Conservation (phyloP, 768 basidiomycete species). For the Pluteus cervinus region DNA sequence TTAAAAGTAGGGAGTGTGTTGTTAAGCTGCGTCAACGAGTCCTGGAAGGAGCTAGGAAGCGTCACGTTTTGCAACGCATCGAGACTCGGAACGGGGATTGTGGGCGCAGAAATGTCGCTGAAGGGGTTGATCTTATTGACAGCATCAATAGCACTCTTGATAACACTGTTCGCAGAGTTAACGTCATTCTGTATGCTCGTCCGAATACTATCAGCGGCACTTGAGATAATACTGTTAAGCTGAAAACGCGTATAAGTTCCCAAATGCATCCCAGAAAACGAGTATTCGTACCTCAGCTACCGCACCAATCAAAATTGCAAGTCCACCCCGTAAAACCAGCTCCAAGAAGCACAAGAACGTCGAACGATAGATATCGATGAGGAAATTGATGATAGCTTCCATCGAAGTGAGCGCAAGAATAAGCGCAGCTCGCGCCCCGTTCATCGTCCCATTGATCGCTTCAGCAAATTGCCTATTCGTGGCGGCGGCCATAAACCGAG, state of each 20-base stretch:
- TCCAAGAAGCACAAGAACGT: conserved; percentile 93
- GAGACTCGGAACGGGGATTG: conserved; percentile 72
- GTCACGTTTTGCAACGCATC: conserved; percentile 69
- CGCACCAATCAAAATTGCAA: conserved; percentile 75
- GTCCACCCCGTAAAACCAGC: conserved; percentile 74
- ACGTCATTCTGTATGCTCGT: conserved; percentile 72
- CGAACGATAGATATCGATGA: conserved; percentile 88
- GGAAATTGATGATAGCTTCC: conserved; percentile 87
- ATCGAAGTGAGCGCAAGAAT: conserved; percentile 73
- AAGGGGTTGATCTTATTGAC: conserved; percentile 79
- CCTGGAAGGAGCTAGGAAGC: conserved; percentile 72
- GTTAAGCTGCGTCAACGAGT: conserved; percentile 73
- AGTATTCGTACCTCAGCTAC: conserved; percentile 65
- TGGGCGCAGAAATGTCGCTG: conserved; percentile 58
- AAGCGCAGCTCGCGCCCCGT: conserved; percentile 69
- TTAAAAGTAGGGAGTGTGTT: conserved; percentile 71
- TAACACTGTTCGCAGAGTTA: conserved; percentile 57
- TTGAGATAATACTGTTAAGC: conserved; percentile 68
- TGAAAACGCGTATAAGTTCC: conserved; percentile 20
- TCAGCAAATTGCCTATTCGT: conserved; percentile 76
- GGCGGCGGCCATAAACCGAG: conserved; percentile 80
- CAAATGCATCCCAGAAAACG: not conserved
- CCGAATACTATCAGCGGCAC: conserved; percentile 52
- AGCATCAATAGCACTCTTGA: conserved; percentile 54
- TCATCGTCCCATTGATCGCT: conserved; percentile 73